Percentiles rank a stretch among this genome's conserved stretches.
Evolutionary conservation across 306 rosid genomes (phyloP).

Genomic region (Prosopis cineraria): DNA sequence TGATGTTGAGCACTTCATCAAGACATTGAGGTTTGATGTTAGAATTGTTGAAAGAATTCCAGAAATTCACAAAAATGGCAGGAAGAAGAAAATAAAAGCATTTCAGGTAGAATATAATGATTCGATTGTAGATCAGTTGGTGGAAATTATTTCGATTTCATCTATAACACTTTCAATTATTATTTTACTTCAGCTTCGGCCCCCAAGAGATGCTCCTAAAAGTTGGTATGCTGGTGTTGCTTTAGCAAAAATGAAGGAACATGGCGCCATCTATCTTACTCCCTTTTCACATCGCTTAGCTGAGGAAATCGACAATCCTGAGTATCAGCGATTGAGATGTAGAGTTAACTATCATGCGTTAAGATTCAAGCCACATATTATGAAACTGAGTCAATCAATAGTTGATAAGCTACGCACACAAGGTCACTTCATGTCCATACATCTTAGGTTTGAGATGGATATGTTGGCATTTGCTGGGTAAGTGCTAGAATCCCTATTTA

Average conservation of each 20-base stretch:
- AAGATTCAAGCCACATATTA: slow-evolving; percentile 87
- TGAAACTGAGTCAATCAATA: slow-evolving; percentile 86
- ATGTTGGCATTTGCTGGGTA: slow-evolving; percentile 99
- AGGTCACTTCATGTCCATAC: slow-evolving; percentile 95
- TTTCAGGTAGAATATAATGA: slow-evolving; percentile 61
- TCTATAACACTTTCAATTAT: slow-evolving; percentile 28
- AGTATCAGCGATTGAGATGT: slow-evolving; percentile 95
- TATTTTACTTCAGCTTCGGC: slow-evolving; percentile 69
- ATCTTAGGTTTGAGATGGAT: slow-evolving; percentile 99
- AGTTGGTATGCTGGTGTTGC: slow-evolving; percentile 88
- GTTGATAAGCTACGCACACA: slow-evolving; percentile 89
- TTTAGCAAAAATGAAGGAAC: slow-evolving; percentile 84
- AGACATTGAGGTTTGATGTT: slow-evolving; percentile 74
- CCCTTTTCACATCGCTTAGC: slow-evolving; percentile 99
- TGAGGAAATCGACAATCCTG: slow-evolving; percentile 89
- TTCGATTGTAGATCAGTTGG: slow-evolving; percentile 19
- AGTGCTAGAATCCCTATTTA: slow-evolving; percentile 21
- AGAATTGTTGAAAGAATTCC: slow-evolving; percentile 86
- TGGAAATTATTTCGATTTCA: slow-evolving; percentile 29
- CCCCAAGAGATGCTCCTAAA: slow-evolving; percentile 89
- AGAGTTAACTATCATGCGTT: slow-evolving; percentile 97
- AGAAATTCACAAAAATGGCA: slow-evolving; percentile 71
- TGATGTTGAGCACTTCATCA: slow-evolving; percentile 93
- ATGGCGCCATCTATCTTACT: slow-evolving; percentile 92
- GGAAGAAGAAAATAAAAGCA: slow-evolving; percentile 87